Base-by-base conservation (phyloP, 345 rosid species). In the Gossypium stocksii region DNA sequence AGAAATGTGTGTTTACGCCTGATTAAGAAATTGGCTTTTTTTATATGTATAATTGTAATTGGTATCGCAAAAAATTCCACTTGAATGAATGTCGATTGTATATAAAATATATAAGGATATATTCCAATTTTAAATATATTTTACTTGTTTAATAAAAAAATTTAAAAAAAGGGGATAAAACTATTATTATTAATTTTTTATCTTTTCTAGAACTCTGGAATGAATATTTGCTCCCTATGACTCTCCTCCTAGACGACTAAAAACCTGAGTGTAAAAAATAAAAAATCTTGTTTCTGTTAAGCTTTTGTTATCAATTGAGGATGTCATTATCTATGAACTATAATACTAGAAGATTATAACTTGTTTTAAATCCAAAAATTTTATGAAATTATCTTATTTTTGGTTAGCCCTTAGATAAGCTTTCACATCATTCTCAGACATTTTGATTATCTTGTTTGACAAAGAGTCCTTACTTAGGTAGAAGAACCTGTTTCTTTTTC, bases 391-490 rank as follows among this genome's bases (percentile, higher is more conserved):
- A 51, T 59, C 72, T 27, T 53, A 70, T 25, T 68, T 17, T 52
- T 44, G 44, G 58, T 70, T 56, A 58, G 76, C 19, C 60, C 20
- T 46, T 46, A 61, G 81, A 82, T 80, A 77, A 78, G 79, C 75
- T 83, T 74, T 85, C 81, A 49, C 79, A 61, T 86, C 86, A 76
- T 66, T 84, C 78, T 70, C 72, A 75, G 82, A 84, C 86, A 83
- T 65, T 69, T 78, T 80, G 80, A 86, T 82, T 78, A 68, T 60
- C 71, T 74, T 66, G 81, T 23, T 80, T 86, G 84, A 82, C 78
- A 82, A 80, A 78, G 69, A 23, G 70, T 62, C 38, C 44, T 70
- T 74, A 58, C 78, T 44, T 34, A 61, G 68, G 76, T 74, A 54
- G 52, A 70, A 73, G 20, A 23, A 59, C 62, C 58, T 57, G 62